Evolutionary conservation across 257 asterid species (phyloP).

Genomic region (Orobanche coerulescens): DNA sequence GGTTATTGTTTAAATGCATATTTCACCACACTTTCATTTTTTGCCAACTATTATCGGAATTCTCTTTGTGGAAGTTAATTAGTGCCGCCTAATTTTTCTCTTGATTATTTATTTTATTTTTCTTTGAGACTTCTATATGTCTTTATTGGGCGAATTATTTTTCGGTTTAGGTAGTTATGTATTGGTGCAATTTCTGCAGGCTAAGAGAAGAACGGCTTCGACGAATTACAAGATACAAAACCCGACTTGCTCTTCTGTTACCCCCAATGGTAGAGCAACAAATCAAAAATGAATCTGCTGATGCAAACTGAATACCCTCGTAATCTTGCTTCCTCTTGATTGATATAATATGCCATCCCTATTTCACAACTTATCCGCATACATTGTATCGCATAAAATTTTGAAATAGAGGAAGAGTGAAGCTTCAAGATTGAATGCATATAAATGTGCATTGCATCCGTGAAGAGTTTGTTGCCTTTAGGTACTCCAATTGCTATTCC

Average conservation of each 20-base stretch:
- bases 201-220: conserved; percentile 69
- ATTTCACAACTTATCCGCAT: neutral
- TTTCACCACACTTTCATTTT: too few relatives aligned
- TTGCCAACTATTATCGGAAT: too few relatives aligned
- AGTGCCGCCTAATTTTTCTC: too few relatives aligned
- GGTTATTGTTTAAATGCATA: too few relatives aligned
- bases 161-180: neutral
- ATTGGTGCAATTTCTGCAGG: conserved; percentile 36
- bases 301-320: conserved; percentile 35
- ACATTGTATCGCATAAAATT: neutral
- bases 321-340: neutral
- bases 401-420: conserved; percentile 15
- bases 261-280: conserved; percentile 81
- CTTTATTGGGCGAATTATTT: neutral
- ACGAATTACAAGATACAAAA: conserved; percentile 71
- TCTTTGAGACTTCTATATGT: neutral
- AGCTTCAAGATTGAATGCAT: conserved; percentile 5
- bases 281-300: conserved; percentile 42
- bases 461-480: neutral
- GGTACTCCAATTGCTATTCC: neutral
- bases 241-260: conserved; percentile 72
- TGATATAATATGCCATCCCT: neutral
- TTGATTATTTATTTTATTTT: too few relatives aligned
- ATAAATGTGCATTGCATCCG: conserved; percentile 13
- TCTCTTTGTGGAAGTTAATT: too few relatives aligned